Base-by-base conservation (phyloP, 805 yeast genomes). In the Candida wancherniae region DNA sequence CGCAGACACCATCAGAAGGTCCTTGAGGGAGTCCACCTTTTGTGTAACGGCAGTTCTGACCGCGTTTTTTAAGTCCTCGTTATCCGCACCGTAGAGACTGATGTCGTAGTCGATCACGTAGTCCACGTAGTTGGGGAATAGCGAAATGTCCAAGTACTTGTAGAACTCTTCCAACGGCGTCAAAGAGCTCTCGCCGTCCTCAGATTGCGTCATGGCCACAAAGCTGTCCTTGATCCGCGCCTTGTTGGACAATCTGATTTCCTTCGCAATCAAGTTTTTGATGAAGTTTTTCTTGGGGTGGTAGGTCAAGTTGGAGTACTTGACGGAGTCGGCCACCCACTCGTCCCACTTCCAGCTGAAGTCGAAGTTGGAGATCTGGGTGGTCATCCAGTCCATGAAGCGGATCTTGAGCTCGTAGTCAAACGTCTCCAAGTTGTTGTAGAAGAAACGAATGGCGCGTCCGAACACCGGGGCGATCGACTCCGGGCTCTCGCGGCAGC, bases 341-440 rank as follows among this genome's bases (percentile, higher is more conserved):
- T 88, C 97, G 41, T 75, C 77, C 98, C 98, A 92, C 52, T 87
- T 86, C 99, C 99, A 92, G 21, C 88, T 84, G 60, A 85, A 92
- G 35, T 83, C 87, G 57, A 90, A 92, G 53, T 90, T 92, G 48
- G 94, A 83, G 55, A 92, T 74, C 58, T 92, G 98, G 34, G 84
- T 80, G 1, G 94, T 71, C 66, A 94, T 80, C 97, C 97, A 92
- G 57, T 84, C 90, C 47, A 85, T 65, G 44, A 75, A 83, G 37
- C 88, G 67, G 37, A 75, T 68, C 42, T 78, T 72, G 31, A 84
- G 62, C 56, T 87, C 96, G 22, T 45, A 77, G 52, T 90, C 96
- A 31, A 87, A 61, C 2, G 69, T 59, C 16, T 71, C 77, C 31
- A 83, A 55, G 51, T 84, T 71, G 26, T 73, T 64, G 59, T 84